A percentile compares a stretch with the other conserved stretches of the same genome.
Conservation (phyloP, 202 grass and related monocot species). For the Schoenoplectus tabernaemontani region DNA sequence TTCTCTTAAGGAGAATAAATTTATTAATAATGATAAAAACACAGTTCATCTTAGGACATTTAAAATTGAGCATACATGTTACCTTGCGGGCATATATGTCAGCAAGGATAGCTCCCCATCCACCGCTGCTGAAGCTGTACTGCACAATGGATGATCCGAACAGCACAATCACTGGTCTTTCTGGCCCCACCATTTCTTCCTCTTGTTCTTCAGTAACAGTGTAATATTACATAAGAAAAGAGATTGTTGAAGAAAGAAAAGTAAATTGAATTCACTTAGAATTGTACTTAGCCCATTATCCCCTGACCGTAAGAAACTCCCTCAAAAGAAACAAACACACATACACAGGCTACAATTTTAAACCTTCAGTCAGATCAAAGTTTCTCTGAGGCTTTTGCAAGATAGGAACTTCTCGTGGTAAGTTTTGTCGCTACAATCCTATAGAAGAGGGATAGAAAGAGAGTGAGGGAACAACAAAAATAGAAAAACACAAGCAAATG, state of each 20-base stretch:
- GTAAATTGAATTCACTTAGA: neutral
- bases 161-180: constrained; percentile 53
- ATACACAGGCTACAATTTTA: no score
- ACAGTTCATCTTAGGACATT: neutral
- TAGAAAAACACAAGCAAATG: neutral
- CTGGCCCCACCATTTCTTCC: constrained; percentile 41
- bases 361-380: no score
- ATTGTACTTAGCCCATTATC: neutral
- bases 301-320: neutral
- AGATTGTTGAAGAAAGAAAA: no score
- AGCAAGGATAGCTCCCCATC: constrained; percentile 75
- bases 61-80: neutral
- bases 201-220: neutral
- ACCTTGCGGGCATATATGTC: constrained; percentile 92
- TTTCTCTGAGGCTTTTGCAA: neutral
- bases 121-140: constrained; percentile 82
- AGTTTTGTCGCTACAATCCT: neutral
- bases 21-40: neutral
- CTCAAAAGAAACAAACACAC: neutral
- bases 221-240: neutral
- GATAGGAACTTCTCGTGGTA: neutral
- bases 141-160: constrained; percentile 94
- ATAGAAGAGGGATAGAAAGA: no score
- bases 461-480: neutral
- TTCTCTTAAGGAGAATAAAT: neutral